Evolutionary conservation across 805 yeast genomes (phyloP).

Genomic region (Barnettozyma sucrosica): DNA sequence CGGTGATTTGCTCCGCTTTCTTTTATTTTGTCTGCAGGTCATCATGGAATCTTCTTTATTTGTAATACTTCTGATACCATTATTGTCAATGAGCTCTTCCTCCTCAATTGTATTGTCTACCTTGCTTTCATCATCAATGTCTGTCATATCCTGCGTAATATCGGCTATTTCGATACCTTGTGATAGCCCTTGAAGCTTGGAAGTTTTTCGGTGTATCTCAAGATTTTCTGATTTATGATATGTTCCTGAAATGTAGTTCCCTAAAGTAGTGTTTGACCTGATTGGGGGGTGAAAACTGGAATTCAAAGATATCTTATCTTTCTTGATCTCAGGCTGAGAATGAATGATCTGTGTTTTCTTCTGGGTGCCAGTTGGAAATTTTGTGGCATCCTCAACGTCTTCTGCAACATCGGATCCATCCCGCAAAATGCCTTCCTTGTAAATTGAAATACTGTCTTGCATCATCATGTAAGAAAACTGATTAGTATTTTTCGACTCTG

Average conservation of each 20-base stretch:
- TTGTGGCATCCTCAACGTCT: neutral
- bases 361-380: neutral
- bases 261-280: neutral
- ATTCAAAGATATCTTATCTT: neutral
- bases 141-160: constrained; percentile 26
- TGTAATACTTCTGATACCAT: neutral
- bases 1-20: constrained; percentile 1
- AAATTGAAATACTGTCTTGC: constrained; percentile 20
- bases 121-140: constrained; percentile 24
- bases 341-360: neutral
- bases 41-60: neutral
- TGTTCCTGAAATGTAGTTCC: too few relatives aligned
- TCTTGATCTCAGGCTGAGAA: constrained; percentile 1
- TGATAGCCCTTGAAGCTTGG: neutral
- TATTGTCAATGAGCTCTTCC: neutral
- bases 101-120: constrained; percentile 12
- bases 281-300: neutral
- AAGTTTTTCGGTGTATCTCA: neutral
- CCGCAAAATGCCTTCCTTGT: constrained; percentile 3
- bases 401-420: neutral
- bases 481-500: neutral
- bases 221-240: neutral
- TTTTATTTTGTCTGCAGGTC: neutral
- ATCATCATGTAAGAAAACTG: constrained; percentile 12
- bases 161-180: constrained; percentile 4